Percentiles rank a stretch among this genome's conserved stretches.
Evolutionary conservation across 1,139 yeast species (phyloP).

Genomic region (Geotrichum australiense): DNA sequence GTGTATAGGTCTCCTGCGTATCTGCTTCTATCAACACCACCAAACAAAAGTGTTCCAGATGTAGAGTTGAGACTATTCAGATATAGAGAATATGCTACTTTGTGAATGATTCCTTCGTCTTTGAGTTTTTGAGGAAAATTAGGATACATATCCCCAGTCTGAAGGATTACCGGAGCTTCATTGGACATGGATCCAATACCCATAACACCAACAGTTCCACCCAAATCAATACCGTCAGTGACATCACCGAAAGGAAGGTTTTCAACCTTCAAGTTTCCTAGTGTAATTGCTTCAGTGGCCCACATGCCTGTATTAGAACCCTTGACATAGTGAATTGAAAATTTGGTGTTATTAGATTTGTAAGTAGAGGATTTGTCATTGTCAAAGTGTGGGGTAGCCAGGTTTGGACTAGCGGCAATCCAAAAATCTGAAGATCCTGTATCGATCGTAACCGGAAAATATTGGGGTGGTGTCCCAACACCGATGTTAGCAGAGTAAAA

Average conservation of each 20-base stretch:
- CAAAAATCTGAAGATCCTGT: slow-evolving; percentile 41
- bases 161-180: slow-evolving; percentile 11
- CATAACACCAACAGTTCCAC: slow-evolving; percentile 15
- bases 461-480: slow-evolving; percentile 35
- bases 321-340: slow-evolving; percentile 14
- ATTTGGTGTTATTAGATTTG: slow-evolving; percentile 4
- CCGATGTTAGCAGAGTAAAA: slow-evolving; percentile 30
- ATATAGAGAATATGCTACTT: slow-evolving; percentile 47
- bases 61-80: slow-evolving; percentile 38
- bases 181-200: slow-evolving; percentile 14
- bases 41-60: slow-evolving; percentile 48
- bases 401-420: slow-evolving; percentile 30
- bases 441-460: slow-evolving; percentile 34
- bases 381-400: slow-evolving; percentile 9
- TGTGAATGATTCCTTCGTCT: slow-evolving; percentile 41
- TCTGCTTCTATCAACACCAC: slow-evolving; percentile 51
- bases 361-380: slow-evolving; percentile 3
- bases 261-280: slow-evolving; percentile 8
- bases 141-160: slow-evolving; percentile 25
- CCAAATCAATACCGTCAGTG: slow-evolving; percentile 9
- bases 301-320: slow-evolving; percentile 16
- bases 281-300: slow-evolving; percentile 11
- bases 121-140: slow-evolving; percentile 46
- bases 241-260: slow-evolving; percentile 13
- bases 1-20: slow-evolving; percentile 41